Base-by-base conservation (phyloP, 169 alveolate genomes). In the Cardiosporidium cionae region DNA sequence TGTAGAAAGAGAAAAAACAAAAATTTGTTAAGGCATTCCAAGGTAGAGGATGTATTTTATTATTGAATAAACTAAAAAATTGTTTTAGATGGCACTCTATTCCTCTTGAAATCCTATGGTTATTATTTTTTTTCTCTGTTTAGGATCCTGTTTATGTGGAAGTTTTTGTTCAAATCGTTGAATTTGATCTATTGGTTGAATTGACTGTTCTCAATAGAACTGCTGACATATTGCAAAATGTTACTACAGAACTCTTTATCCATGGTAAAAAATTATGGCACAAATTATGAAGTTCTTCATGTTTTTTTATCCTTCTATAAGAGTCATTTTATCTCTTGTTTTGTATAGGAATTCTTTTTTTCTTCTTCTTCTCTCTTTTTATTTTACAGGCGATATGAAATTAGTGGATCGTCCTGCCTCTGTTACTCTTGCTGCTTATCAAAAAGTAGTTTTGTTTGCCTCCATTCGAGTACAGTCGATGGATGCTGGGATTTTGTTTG, bases 401-500 rank as follows among this genome's bases (percentile, higher is more conserved):
- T 52, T 90, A 16, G 85, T 92, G 22, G 96, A 92, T 74, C 86
- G 88, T 65, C 94, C 96, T 2, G 84, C 85, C 25, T 70, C 84
- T 3, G 84, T 89, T 28, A 87, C 86, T 32, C 74, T 92, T 36
- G 85, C 87, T n/a, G 92, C 95, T 7, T 79, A 80, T 66, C 65
- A 82, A 53, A 64, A 79, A 0, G 87, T 83, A 2, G 73, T 73
- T 31, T 86, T 89, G 23, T 77, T 84, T 63, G 83, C 92, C 6
- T 69, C 85, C 25, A 82, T 89, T 4, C 89, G 90, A 68, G 85
- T 87, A n/a, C 52, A 65, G 34, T 70, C 91, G 28, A 89, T 94
- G 0, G 96, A 93, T 77, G 92, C 93, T 31, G 98, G 97, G 33
- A 89, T 90, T 52, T 87, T 95, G 37, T 92, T 88, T 76, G 98